Evolutionary conservation across 345 rosid genomes (phyloP), one percentile per base, ranked within the genome.

Genomic region (Salix arbutifolia): DNA sequence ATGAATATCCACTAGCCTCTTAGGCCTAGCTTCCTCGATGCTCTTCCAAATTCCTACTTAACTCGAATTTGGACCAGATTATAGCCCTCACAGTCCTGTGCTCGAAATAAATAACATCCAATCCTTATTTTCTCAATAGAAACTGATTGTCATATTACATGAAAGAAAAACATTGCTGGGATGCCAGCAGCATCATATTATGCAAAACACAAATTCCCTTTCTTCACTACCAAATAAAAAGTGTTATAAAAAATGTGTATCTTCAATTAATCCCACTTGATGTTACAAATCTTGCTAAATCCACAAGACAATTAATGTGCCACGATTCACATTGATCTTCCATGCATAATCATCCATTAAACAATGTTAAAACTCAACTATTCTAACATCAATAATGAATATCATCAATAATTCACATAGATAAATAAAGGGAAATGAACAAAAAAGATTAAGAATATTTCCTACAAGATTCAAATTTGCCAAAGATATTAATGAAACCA

Each of bases 111-210:
- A 38, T 13, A 50, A 23, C 72, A 70, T 50, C 68, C 40, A 79
- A 52, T 31, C 17, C 40, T 52, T 68, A n/a, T 25, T 65, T 52
- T 38, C 56, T 37, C 21, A 30, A 67, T 26, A 33, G 16, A 65
- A 64, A 67, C 58, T 50, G 48, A 37, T 23, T 53, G 31, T 53
- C 56, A 61, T 67, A 25, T 74, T 68, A 48, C 65, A 79, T 11
- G 23, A 33, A 8, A 60, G 40, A 40, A 21, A 46, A 16, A 12
- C 37, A 12, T 1, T 17, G 9, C 18, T 0, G 21, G 21, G 19
- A 18, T 50, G n/a, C 56, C 18, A 50, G 21, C 56, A 50, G 56
- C n/a, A 50, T 18, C 56, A 18, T 18, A 46, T 46, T 1, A 50
- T 50, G 56, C 56, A 50, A 50, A 18, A 50, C 56, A 17, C 56